Evolutionary conservation across 192 early-diverging fungal genomes (phyloP).

Genomic region (Bifiguratus adelaidae): DNA sequence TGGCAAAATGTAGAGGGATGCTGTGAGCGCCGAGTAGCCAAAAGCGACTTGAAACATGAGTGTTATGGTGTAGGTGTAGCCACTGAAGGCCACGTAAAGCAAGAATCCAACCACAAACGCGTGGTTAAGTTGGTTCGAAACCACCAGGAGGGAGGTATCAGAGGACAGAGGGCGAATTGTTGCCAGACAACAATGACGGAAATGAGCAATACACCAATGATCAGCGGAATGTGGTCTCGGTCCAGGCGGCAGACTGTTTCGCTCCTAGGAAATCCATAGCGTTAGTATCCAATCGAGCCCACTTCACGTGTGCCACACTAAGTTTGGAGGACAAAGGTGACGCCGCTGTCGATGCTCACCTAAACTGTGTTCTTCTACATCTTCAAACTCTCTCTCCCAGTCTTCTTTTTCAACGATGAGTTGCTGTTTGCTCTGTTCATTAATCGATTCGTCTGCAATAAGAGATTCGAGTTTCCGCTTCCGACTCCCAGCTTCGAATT

Average conservation of each 20-base stretch:
- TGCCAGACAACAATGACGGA: constrained; percentile 25
- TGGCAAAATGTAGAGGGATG: constrained; percentile 30
- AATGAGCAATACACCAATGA: constrained; percentile 22
- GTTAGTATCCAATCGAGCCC: no score
- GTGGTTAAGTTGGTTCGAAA: constrained; percentile 30
- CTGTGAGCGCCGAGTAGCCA: constrained; percentile 22
- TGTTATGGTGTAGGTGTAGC: constrained; percentile 32
- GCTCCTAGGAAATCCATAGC: no score
- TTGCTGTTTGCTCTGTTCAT: no score
- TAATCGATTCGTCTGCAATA: no score
- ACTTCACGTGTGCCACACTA: no score
- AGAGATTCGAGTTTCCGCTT: no score
- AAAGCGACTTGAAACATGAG: constrained; percentile 34
- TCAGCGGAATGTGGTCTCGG: constrained; percentile 14
- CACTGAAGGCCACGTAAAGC: constrained; percentile 22
- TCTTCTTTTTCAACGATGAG: no score
- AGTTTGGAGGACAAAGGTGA: no score
- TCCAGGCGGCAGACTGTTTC: constrained; percentile 19
- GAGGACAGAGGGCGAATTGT: constrained; percentile 19
- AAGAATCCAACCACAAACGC: constrained; percentile 28
- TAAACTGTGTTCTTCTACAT: no score
- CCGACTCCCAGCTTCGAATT: no score
- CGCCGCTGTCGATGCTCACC: no score
- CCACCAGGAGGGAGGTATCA: constrained; percentile 29
- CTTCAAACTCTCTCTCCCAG: no score